Conservation (phyloP, 164 flowering plant species). For the Piper betle region DNA sequence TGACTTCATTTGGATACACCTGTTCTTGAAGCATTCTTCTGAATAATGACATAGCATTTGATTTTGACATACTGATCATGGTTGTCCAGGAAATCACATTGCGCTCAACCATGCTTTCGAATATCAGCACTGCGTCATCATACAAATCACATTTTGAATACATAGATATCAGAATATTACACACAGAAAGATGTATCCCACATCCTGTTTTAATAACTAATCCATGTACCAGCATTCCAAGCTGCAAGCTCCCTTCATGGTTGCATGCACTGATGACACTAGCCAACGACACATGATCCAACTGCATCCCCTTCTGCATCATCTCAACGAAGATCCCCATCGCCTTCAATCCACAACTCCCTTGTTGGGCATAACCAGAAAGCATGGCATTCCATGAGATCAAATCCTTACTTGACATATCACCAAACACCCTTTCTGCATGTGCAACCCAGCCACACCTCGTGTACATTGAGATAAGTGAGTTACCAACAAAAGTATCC, state of each 20-base stretch:
- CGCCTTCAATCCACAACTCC: constrained; percentile 41
- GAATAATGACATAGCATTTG: constrained; percentile 41
- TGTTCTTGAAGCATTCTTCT: constrained; percentile 53
- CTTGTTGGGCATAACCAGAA: constrained; percentile 66
- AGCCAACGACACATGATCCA: constrained; percentile 67
- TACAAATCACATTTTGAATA: constrained; percentile 50
- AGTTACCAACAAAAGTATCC: constrained; percentile 73
- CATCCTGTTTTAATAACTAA: constrained; percentile 44
- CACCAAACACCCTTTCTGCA: constrained; percentile 52
- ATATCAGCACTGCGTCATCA: constrained; percentile 45
- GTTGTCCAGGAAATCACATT: constrained; percentile 92
- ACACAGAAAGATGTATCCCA: constrained; percentile 40
- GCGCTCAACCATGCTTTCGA: constrained; percentile 40
- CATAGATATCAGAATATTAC: constrained; percentile 65
- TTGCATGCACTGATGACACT: constrained; percentile 68
- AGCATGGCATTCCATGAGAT: constrained; percentile 83
- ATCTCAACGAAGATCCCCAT: constrained; percentile 37
- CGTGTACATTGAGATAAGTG: constrained; percentile 56
- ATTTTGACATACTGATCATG: constrained; percentile 50
- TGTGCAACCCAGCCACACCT: constrained; percentile 32
- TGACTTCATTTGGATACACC: constrained; percentile 84
- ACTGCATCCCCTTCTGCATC: constrained; percentile 41
- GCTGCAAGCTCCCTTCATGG: constrained; percentile 39
- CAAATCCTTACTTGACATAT: constrained; percentile 48
- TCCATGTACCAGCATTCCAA: constrained; percentile 62